These are phyloP conservation scores for Arthrinium puccinioides DNA, from an alignment of 2,329 filamentous ascomycete species.

Conservation along the genomic window DNA sequence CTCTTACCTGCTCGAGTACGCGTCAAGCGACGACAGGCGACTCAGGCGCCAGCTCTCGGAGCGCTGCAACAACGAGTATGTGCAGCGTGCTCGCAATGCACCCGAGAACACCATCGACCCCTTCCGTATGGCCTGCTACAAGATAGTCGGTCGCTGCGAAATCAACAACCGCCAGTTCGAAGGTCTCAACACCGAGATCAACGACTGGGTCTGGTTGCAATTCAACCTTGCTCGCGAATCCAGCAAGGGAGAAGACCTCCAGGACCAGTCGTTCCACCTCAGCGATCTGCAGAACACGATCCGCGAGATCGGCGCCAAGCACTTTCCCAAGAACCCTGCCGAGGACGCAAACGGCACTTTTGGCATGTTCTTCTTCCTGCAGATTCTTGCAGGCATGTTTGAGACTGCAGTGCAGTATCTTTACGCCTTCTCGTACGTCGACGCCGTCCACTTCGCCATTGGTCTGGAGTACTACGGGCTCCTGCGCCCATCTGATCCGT, in stretches of 20 bases:
- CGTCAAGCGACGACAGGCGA: conserved; percentile 66
- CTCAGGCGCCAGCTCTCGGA: conserved; percentile 75
- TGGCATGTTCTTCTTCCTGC: conserved; percentile 89
- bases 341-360: conserved; percentile 70
- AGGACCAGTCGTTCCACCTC: conserved; percentile 58
- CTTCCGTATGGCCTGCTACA: conserved; percentile 95
- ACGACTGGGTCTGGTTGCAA: conserved; percentile 68
- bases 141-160: conserved; percentile 81
- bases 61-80: conserved; percentile 84
- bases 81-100: conserved; percentile 74
- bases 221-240: conserved; percentile 62
- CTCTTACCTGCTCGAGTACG: conserved; percentile 80
- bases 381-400: conserved; percentile 85
- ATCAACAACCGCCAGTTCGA: conserved; percentile 57
- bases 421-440: conserved; percentile 84
- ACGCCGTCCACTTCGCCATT: conserved; percentile 91
- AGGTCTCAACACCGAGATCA: conserved; percentile 55
- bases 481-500: conserved; percentile 77
- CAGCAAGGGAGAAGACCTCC: conserved; percentile 56
- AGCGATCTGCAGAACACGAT: conserved; percentile 71
- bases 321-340: conserved; percentile 76
- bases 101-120: conserved; percentile 86
- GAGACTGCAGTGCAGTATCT: conserved; percentile 89
- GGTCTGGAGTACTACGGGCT: conserved; percentile 85
- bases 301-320: conserved; percentile 79